A percentile compares a stretch with the other conserved stretches of the same genome.
Conservation (phyloP, 352 stramenopile species). For the Globisporangium cylindrosporum region DNA sequence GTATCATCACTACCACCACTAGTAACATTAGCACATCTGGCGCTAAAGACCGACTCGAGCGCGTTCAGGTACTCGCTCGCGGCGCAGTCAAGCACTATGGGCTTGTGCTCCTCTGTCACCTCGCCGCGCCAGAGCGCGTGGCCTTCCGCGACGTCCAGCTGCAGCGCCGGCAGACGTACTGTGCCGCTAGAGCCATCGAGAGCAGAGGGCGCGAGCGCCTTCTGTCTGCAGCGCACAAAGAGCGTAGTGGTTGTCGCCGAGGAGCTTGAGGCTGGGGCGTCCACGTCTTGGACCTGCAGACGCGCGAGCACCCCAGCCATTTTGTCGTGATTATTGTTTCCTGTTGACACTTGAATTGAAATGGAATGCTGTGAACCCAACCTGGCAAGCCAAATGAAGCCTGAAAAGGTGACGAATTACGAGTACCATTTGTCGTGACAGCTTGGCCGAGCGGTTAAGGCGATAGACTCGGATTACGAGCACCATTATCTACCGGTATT, state of each 20-base stretch:
- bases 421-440: not conserved
- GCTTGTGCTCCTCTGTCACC: constrained; percentile 36
- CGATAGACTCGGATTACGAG: too few relatives aligned
- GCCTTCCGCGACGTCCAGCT: constrained; percentile 31
- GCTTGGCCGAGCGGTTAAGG: too few relatives aligned
- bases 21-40: not conserved
- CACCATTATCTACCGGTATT: not conserved
- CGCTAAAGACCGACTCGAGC: constrained; percentile 18
- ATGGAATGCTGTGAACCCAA: not conserved
- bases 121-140: constrained; percentile 29
- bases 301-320: constrained; percentile 18
- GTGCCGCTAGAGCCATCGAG: not conserved
- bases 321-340: not conserved
- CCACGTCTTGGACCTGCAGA: constrained; percentile 24
- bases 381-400: not conserved
- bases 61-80: constrained; percentile 29
- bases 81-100: constrained; percentile 41
- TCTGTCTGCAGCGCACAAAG: constrained; percentile 28
- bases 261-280: constrained; percentile 5
- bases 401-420: not conserved
- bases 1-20: too few relatives aligned
- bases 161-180: constrained; percentile 11
- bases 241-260: constrained; percentile 7
- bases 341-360: too few relatives aligned
- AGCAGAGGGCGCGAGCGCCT: not conserved